phyloP scores from a whole-genome alignment of 805 yeast species.

The Barnettozyma vustinii region DNA sequence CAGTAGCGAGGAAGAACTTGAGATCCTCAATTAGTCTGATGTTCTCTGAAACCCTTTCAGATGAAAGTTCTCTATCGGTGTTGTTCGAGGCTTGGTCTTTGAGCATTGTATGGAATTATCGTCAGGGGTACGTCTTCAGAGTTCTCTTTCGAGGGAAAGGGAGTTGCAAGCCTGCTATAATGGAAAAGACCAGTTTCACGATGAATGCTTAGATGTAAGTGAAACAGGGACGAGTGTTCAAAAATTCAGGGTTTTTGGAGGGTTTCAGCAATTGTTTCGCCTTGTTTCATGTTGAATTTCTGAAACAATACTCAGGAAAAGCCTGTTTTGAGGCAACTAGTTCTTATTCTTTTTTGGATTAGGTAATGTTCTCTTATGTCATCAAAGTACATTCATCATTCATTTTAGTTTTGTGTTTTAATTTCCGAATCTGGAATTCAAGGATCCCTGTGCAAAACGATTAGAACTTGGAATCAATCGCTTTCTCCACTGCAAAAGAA shows the following conservation, averaged over 20 bases:
- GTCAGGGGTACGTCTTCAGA: background rate
- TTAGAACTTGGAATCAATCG: background rate
- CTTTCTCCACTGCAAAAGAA: background rate
- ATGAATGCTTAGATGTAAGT: background rate
- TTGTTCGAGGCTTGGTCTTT: background rate
- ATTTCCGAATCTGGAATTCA: background rate
- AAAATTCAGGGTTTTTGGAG: background rate
- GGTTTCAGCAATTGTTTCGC: background rate
- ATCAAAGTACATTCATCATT: too few species aligned
- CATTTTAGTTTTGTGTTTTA: too few species aligned
- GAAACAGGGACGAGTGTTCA: background rate
- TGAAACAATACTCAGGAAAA: conserved; percentile 5
- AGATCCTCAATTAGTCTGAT: conserved; percentile 65
- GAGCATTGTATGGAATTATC: background rate
- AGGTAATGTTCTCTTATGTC: too few species aligned
- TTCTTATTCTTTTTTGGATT: background rate
- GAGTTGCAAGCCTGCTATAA: background rate
- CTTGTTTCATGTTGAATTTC: conserved; percentile 6
- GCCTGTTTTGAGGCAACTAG: background rate
- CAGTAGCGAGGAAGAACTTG: conserved; percentile 83
- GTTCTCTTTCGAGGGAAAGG: background rate
- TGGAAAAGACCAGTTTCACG: background rate
- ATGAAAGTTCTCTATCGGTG: conserved; percentile 6
- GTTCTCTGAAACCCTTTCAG: conserved; percentile 41
- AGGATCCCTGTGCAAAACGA: background rate